These are phyloP conservation scores for Talaromyces sp. DNA, from an alignment of 2,329 filamentous ascomycete species.

Conservation along the genomic window DNA sequence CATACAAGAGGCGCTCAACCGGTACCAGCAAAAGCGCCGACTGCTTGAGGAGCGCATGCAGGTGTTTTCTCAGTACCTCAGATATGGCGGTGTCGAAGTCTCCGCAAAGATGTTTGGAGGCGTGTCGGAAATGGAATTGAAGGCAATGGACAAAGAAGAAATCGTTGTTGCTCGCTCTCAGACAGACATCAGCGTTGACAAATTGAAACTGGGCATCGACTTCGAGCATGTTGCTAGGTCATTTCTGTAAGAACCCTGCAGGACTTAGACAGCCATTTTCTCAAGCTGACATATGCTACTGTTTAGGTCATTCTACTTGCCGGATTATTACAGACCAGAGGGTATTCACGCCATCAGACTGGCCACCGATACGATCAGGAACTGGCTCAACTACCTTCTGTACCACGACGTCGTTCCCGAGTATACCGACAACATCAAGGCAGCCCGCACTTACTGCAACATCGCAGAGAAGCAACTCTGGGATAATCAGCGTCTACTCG, in stretches of 20 bases:
- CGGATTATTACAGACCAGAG: constrained; percentile 57
- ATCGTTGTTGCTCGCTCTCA: constrained; percentile 62
- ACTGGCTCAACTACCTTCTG: constrained; percentile 85
- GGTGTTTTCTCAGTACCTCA: constrained; percentile 77
- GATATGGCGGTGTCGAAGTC: constrained; percentile 75
- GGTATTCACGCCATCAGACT: constrained; percentile 54
- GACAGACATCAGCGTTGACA: constrained; percentile 49
- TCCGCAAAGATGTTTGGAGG: constrained; percentile 62
- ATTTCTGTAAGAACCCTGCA: constrained; percentile 62
- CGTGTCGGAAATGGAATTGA: constrained; percentile 61
- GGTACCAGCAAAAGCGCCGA: constrained; percentile 74
- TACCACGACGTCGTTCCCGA: constrained; percentile 85
- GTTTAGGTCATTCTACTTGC: constrained; percentile 56
- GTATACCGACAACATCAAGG: constrained; percentile 64
- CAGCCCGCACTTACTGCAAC: constrained; percentile 66
- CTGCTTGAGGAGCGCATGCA: constrained; percentile 62
- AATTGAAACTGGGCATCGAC: constrained; percentile 72
- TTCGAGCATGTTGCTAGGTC: constrained; percentile 75
- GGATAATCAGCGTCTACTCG: constrained; percentile 53
- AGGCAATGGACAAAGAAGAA: constrained; percentile 62
- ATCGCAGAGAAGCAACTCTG: constrained; percentile 66
- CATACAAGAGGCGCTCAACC: constrained; percentile 80
- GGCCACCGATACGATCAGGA: constrained; percentile 68
- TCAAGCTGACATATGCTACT: not conserved
- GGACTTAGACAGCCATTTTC: too few relatives aligned